A percentile compares a stretch with the other conserved stretches of the same genome.
These are phyloP conservation scores for Alternaria infectoria DNA, from an alignment of 2,329 filamentous ascomycete genomes.

Conservation along the genomic window DNA sequence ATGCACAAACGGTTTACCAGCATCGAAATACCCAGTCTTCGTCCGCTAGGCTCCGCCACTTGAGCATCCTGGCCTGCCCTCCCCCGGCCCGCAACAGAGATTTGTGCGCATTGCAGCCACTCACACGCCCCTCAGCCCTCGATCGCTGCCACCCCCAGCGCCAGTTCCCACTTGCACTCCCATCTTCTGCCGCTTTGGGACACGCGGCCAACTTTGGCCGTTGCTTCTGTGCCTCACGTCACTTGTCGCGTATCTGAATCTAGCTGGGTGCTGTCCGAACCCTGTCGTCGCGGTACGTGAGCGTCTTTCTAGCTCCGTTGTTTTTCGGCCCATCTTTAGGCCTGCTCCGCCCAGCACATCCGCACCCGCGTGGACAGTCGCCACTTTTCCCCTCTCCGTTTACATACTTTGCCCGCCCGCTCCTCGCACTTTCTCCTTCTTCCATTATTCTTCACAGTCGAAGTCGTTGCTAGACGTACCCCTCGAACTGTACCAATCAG, in stretches of 20 bases:
- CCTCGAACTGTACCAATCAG: slow-evolving; percentile 13
- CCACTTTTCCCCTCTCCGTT: slow-evolving; percentile 33
- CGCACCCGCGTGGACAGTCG: slow-evolving; percentile 26
- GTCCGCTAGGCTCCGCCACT: slow-evolving; percentile 13
- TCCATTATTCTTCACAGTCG: slow-evolving; percentile 19
- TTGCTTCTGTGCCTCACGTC: slow-evolving; percentile 19
- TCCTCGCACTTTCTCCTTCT: slow-evolving; percentile 9
- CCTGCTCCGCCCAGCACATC: slow-evolving; percentile 28
- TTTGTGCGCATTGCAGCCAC: slow-evolving; percentile 20
- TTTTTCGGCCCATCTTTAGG: slow-evolving; percentile 35
- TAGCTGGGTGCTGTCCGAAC: slow-evolving; percentile 19
- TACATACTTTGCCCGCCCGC: slow-evolving; percentile 15
- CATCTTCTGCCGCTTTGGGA: slow-evolving; percentile 11
- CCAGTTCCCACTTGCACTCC: slow-evolving; percentile 11
- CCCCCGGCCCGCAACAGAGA: slow-evolving; percentile 16
- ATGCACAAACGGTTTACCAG: slow-evolving; percentile 15
- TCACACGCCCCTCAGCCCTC: slow-evolving; percentile 9
- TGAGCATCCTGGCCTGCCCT: slow-evolving; percentile 12
- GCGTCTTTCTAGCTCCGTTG: slow-evolving; percentile 24
- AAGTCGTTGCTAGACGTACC: slow-evolving; percentile 29
- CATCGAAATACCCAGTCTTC: slow-evolving; percentile 13
- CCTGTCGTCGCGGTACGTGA: slow-evolving; percentile 24
- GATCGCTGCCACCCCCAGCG: slow-evolving; percentile 23
- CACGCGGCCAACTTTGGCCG: slow-evolving; percentile 9
- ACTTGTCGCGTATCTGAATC: slow-evolving; percentile 27